Evolutionary conservation across 768 basidiomycete species (phyloP).

Genomic region (Hortiboletus campestris): DNA sequence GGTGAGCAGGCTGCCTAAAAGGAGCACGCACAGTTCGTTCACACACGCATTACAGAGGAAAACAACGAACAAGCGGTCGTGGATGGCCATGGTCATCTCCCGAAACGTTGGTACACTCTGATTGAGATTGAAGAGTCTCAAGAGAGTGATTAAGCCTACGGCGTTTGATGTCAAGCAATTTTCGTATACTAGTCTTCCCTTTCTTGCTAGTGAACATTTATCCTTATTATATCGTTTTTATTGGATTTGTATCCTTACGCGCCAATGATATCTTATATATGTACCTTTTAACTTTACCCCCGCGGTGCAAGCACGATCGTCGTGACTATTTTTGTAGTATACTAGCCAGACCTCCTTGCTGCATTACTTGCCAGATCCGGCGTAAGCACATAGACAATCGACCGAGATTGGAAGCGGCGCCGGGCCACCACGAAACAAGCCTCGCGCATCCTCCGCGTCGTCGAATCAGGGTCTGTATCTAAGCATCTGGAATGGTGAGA

Average conservation of each 20-base stretch:
- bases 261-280: neutral
- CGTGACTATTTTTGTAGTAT: too few relatives aligned
- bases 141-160: neutral
- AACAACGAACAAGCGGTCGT: neutral
- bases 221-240: neutral
- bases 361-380: too few relatives aligned
- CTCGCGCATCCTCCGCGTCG: too few relatives aligned
- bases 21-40: neutral
- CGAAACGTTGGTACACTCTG: constrained; percentile 9
- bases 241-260: constrained; percentile 1
- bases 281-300: too few relatives aligned
- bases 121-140: neutral
- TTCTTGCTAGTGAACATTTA: neutral
- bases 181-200: neutral
- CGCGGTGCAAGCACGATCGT: too few relatives aligned
- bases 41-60: neutral
- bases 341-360: too few relatives aligned
- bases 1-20: neutral
- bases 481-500: too few relatives aligned
- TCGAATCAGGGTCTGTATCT: too few relatives aligned
- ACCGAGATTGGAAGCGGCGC: too few relatives aligned
- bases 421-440: too few relatives aligned
- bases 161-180: neutral
- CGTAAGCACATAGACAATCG: too few relatives aligned
- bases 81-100: neutral